Percentiles rank a stretch among this genome's conserved stretches.
These are phyloP conservation scores for Cinnamomum micranthum DNA, from an alignment of 164 flowering plant genomes.

Conservation along the genomic window DNA sequence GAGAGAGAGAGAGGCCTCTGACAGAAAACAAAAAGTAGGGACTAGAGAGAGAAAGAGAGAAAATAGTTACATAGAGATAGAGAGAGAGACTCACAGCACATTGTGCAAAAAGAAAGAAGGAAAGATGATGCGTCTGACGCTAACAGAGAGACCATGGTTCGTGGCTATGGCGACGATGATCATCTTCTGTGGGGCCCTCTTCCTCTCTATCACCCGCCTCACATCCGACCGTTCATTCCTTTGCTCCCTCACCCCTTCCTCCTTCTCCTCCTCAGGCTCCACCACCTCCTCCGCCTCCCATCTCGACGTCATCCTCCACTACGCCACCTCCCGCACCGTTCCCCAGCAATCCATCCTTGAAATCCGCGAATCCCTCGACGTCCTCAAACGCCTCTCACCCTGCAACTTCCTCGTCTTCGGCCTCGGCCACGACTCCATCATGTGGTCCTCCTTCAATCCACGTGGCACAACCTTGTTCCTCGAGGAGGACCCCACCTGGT, in stretches of 20 bases:
- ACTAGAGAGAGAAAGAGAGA: too few species aligned
- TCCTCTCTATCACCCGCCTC: constrained; percentile 14
- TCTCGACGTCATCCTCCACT: constrained; percentile 31
- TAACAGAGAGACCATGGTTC: constrained; percentile 21
- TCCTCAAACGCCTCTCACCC: constrained; percentile 21
- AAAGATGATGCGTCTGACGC: not conserved
- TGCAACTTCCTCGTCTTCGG: constrained; percentile 51
- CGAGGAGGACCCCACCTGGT: constrained; percentile 76
- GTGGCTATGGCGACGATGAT: constrained; percentile 16
- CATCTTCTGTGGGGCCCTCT: constrained; percentile 16
- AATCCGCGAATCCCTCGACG: constrained; percentile 27
- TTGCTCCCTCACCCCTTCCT: constrained; percentile 6
- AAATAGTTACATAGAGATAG: too few species aligned
- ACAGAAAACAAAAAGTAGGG: too few species aligned
- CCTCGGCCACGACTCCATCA: constrained; percentile 39
- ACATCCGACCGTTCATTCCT: constrained; percentile 10
- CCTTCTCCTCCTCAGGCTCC: not conserved
- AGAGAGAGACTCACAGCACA: too few species aligned
- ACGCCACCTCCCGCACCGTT: constrained; percentile 28
- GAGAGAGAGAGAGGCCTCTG: too few species aligned
- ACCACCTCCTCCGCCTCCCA: constrained; percentile 6
- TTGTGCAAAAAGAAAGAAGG: not conserved
- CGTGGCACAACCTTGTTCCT: constrained; percentile 39
- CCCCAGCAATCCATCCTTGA: constrained; percentile 32
- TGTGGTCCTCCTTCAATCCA: constrained; percentile 43